Evolutionary conservation across 192 early-diverging fungal species (phyloP), one percentile per base, ranked within the genome.

Genomic region (Coemansia sp.): DNA sequence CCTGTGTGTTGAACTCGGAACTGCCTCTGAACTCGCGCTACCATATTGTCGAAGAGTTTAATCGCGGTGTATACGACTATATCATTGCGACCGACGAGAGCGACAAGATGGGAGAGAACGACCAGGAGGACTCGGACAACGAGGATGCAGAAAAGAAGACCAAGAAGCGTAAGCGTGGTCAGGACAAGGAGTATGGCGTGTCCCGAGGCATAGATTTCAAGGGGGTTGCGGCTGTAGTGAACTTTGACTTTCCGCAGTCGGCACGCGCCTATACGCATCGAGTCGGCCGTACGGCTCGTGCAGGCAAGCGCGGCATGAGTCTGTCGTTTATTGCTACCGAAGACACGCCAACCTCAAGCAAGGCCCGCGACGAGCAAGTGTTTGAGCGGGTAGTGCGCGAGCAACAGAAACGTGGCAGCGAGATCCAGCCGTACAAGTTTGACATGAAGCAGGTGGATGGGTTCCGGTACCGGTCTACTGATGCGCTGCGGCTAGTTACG

Each of bases 31-130:
- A 93, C 64, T 90, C 89, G 32, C 76, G 93, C 57, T 88, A 88
- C 52, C 94, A 97, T 62, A 94, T 96, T 63, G 92, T 99, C 11
- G 89, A 97, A 46, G 96, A 97, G 65, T 97, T 97, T 65, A 97
- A 97, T 70, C 85, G 90, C 54, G 96, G 96, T 9, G 82, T 93
- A 1, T 99, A 97, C 70, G 90, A 94, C 56, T 92, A 91, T 68
- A 82, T 97, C 46, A 90, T 99, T 77, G 94, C 96, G 10, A 99
- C 94, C 0, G 96, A 99, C 59, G 93, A 93, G 61, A 82, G 80
- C 14, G 86, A 87, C 55, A 71, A 81, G 43, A 85, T 83, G 51
- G 81, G 84, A 21, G 82, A 90, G 68, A 69, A 70, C 21, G 84
- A 88, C 23, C 72, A 66, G 6, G 84, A 40, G 11, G 48, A 43